Base-by-base conservation (phyloP, 371 early-diverging fungal genomes). In the Mucor velutinosus region DNA sequence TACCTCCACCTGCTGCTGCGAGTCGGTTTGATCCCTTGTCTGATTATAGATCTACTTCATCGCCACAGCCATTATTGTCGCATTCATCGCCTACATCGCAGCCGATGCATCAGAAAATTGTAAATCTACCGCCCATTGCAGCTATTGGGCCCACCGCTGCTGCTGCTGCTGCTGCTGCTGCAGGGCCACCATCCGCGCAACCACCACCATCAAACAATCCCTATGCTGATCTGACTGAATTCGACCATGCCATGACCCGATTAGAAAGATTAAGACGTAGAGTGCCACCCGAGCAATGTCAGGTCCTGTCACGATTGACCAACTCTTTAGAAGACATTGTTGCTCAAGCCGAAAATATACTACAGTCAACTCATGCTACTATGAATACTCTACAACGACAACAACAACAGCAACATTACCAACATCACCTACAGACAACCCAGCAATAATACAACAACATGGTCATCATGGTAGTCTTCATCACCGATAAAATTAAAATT, bases 21-120 rank as follows among this genome's bases (percentile, higher is more conserved):
- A 35, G 59, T 57, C 65, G 70, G 14, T 67, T 73, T 60, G 72
- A 73, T 72, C 68, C 73, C 21, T 25, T 74, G 45, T 71, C 63
- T 55, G 69, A 75, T 49, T 71, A 76, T 60, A 29, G 72, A 62
- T 43, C 56, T 15, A 53, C 12, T 29, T 30, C 60, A 1, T 15
- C 58, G 8, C 45, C 59, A 51, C 58, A 62, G 33, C 57, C 57
- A 12, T 30, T 33, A 19, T 57, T 12, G 15, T 57, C 35, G 23
- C 62, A 57, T 23, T 49, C 39, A 29, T 37, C 47, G 12, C 47
- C 60, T 32, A 23, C 61, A 56, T 56, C 56, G 17, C 30, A 27
- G 6, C 56, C 56, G 6, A 30, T 30, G 17, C 21, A 25, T 51
- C 51, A 51, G 14, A 60, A 60, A 27, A 8, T 17, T 19, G n/a